phyloP scores from a whole-genome alignment of 192 early-diverging fungal genomes.

The Coemansia sp. region DNA sequence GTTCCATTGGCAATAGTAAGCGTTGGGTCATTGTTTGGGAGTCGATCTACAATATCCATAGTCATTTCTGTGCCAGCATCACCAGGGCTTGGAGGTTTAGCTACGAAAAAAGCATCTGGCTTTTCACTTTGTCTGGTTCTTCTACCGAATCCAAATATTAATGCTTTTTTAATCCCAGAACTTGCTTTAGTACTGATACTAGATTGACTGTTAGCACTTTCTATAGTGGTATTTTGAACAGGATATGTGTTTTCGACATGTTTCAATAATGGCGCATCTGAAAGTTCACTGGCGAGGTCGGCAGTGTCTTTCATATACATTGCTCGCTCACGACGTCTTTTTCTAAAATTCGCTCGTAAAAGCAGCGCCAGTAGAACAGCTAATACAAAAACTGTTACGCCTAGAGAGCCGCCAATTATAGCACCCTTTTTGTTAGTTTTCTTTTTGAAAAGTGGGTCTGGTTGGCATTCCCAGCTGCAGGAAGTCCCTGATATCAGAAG shows the following conservation, averaged over 20 bases:
- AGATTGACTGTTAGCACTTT: neutral
- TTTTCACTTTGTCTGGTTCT: neutral
- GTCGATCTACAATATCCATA: slow-evolving; percentile 43
- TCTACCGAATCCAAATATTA: slow-evolving; percentile 9
- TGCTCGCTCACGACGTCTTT: slow-evolving; percentile 19
- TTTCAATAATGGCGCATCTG: slow-evolving; percentile 28
- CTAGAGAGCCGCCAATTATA: slow-evolving; percentile 47
- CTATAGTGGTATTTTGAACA: neutral
- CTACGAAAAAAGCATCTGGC: neutral
- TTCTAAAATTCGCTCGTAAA: slow-evolving; percentile 17
- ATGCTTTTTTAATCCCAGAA: neutral
- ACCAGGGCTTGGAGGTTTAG: slow-evolving; percentile 13
- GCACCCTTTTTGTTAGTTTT: slow-evolving; percentile 30
- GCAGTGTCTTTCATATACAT: slow-evolving; percentile 38
- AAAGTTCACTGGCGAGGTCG: slow-evolving; percentile 47
- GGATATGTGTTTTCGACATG: neutral
- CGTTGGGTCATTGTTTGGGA: slow-evolving; percentile 41
- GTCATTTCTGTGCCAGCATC: slow-evolving; percentile 45
- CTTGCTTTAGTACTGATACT: neutral
- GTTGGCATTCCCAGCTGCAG: slow-evolving; percentile 36
- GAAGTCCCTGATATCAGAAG: slow-evolving; percentile 17
- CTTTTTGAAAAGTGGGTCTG: slow-evolving; percentile 34
- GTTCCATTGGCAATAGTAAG: slow-evolving; percentile 31
- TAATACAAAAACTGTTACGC: slow-evolving; percentile 32
- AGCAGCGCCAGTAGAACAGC: slow-evolving; percentile 22